phyloP scores from a whole-genome alignment of 192 early-diverging fungal genomes.

The Coemansia sp. region DNA sequence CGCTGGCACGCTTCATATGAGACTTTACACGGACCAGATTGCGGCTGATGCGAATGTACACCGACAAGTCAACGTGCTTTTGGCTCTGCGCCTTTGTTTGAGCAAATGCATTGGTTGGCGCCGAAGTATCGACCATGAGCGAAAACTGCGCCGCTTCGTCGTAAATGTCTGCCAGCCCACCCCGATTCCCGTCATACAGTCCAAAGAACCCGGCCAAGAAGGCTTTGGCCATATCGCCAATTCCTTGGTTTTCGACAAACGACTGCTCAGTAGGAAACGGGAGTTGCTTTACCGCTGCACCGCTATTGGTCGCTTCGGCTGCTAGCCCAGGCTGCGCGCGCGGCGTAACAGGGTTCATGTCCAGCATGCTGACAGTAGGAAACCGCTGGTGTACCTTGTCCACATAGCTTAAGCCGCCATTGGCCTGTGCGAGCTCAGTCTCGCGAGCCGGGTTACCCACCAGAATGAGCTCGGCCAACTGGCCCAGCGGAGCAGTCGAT shows the following conservation, averaged over 20 bases:
- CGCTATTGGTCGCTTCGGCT: not conserved
- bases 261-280: constrained; percentile 37
- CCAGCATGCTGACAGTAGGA: constrained; percentile 48
- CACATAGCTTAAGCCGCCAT: constrained; percentile 35
- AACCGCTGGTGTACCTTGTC: constrained; percentile 50
- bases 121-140: constrained; percentile 45
- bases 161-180: constrained; percentile 39
- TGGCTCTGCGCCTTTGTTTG: constrained; percentile 40
- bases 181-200: constrained; percentile 41
- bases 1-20: constrained; percentile 28
- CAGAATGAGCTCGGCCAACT: constrained; percentile 37
- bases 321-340: constrained; percentile 20
- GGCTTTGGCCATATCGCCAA: constrained; percentile 32
- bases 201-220: constrained; percentile 44
- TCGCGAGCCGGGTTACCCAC: constrained; percentile 39
- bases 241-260: constrained; percentile 39
- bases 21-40: constrained; percentile 37
- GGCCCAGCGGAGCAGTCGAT: constrained; percentile 36
- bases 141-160: constrained; percentile 35
- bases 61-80: constrained; percentile 39
- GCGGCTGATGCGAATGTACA: constrained; percentile 43
- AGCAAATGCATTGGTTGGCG: constrained; percentile 37
- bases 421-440: constrained; percentile 19
- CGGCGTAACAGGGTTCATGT: constrained; percentile 42
- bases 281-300: constrained; percentile 13